Percentiles rank a stretch among this genome's conserved stretches.
Conservation (phyloP, 768 basidiomycete genomes). For the Lentinula sp. region DNA sequence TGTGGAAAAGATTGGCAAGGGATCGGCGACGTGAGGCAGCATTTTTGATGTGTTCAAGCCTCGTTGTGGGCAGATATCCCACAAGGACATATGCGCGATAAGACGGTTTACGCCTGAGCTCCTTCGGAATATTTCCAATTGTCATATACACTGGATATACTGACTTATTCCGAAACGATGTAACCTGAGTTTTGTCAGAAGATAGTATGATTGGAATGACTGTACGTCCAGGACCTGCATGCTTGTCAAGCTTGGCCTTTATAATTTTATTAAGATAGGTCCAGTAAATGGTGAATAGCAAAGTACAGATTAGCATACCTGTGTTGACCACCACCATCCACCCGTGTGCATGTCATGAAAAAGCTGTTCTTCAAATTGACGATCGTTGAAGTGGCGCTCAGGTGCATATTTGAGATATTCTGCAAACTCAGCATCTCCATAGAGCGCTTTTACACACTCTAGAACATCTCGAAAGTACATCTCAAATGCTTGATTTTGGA, state of each 20-base stretch:
- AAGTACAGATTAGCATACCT: conserved; percentile 23
- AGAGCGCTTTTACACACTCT: conserved; percentile 28
- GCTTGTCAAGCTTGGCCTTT: too few relatives aligned
- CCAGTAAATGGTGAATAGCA: too few relatives aligned
- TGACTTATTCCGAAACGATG: too few relatives aligned
- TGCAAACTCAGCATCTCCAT: conserved; percentile 25
- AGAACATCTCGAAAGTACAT: conserved; percentile 27
- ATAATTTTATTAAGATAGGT: too few relatives aligned
- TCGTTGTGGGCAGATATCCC: conserved; percentile 23
- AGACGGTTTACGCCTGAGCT: neutral
- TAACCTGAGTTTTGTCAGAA: neutral
- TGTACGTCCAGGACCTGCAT: conserved; percentile 3
- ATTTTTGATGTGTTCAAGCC: conserved; percentile 7
- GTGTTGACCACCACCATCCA: conserved; percentile 46
- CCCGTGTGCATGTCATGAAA: conserved; percentile 42
- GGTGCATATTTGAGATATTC: conserved; percentile 24
- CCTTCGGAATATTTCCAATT: too few relatives aligned
- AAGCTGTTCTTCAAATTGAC: conserved; percentile 14
- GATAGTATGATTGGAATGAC: conserved; percentile 14
- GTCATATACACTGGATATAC: too few relatives aligned
- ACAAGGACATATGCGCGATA: conserved; percentile 19
- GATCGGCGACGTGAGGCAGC: conserved; percentile 7
- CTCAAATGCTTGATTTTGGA: conserved; percentile 23
- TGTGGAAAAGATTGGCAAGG: conserved; percentile 24
- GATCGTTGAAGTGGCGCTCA: conserved; percentile 29